Base-by-base conservation (phyloP, 306 rosid genomes). In the Quercus cerris region DNA sequence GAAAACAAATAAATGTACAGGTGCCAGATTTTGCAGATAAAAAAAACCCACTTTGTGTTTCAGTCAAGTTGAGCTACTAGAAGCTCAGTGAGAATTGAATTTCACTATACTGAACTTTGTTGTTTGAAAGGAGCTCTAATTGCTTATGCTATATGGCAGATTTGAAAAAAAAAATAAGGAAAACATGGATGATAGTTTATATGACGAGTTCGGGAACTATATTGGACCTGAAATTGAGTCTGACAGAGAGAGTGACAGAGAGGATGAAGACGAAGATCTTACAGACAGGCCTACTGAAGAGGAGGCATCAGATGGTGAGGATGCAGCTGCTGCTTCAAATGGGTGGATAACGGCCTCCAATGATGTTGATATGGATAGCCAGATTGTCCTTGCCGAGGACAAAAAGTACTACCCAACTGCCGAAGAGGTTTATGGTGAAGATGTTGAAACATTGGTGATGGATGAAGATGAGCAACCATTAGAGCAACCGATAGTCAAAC, bases 171-270 rank as follows among this genome's bases (percentile, higher is more conserved):
- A 30, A 3, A 38, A 35, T 0, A 7, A 8, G 46, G 46, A 41
- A 18, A 74, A n/a, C 23, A 95, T 95, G 99, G 98, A 95, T 71
- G 98, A 95, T 54, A 95, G 96, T 87, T 86, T 95, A 58, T 95
- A 95, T 58, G 99, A 95, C 44, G 98, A 95, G 88, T 95, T 95
- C 31, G 99, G 99, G 2, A 95, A 95, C 92, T 95, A 95, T 80
- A 95, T 95, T 63, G 99, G 99, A 3, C 99, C 99, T 3, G 99
- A 95, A 78, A 95, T 95, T 28, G 99, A 95, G 73, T 91, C 97
- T 38, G 99, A 93, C 80, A 85, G 59, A 71, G 99, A 95, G 67
- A 91, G 97, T 79, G 99, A 93, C 51, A 59, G 93, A 17, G 98
- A 90, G 4, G 88, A 85, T 1, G 94, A 88, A 51, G 91, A 90